phyloP scores from a whole-genome alignment of 345 rosid species.

The Diplotaxis tenuifolia region DNA sequence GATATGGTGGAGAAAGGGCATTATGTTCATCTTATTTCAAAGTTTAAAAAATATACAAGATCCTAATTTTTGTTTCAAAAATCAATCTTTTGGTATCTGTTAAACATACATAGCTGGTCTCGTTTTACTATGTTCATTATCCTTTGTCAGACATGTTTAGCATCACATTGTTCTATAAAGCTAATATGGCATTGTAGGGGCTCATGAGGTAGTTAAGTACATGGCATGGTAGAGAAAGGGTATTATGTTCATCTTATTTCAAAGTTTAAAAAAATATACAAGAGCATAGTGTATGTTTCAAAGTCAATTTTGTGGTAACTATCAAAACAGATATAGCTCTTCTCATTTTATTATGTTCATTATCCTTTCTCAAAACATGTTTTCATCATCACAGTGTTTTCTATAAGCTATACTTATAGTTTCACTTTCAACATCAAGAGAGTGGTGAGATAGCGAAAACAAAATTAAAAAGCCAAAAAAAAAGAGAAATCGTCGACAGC shows the following conservation, averaged over 20 bases:
- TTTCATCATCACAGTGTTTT: too few relatives aligned
- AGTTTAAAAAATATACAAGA: constrained; percentile 35
- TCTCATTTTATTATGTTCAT: not conserved
- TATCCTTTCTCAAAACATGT: not conserved
- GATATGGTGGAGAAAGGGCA: constrained; percentile 71
- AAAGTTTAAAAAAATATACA: constrained; percentile 34
- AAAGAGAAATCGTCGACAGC: constrained; percentile 50
- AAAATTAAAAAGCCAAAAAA: not conserved
- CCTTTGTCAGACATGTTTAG: not conserved
- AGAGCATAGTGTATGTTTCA: constrained; percentile 20
- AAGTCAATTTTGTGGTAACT: constrained; percentile 1
- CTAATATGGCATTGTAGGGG: constrained; percentile 36
- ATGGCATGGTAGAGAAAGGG: constrained; percentile 73
- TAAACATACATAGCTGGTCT: not conserved
- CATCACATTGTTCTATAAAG: not conserved
- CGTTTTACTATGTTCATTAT: not conserved
- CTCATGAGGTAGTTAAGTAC: constrained; percentile 60
- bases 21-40: constrained; percentile 50
- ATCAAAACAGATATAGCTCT: not conserved
- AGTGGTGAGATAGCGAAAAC: too few relatives aligned
- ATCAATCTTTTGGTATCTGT: constrained; percentile 1
- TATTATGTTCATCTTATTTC: constrained; percentile 51
- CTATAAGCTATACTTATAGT: too few relatives aligned
- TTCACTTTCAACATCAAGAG: too few relatives aligned
- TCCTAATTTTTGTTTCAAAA: constrained; percentile 1